Evolutionary conservation across 179 eudicot species (phyloP).

Genomic region (Beta lomatogona): DNA sequence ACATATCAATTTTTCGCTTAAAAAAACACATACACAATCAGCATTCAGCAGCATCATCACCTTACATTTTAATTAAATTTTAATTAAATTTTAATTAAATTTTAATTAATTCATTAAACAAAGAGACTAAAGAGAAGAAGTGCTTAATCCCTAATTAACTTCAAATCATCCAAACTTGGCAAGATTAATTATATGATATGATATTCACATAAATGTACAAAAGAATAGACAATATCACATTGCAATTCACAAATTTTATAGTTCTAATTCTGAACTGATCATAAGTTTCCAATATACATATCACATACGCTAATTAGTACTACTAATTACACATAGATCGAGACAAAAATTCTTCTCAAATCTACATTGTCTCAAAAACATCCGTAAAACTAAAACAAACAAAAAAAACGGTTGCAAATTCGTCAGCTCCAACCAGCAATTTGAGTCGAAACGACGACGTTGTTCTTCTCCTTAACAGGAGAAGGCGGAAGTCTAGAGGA

Average conservation of each 20-base stretch:
- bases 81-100: too few relatives aligned
- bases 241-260: not conserved
- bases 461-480: conserved; percentile 4
- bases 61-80: too few relatives aligned
- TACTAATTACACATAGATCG: not conserved
- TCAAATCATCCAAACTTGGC: not conserved
- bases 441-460: conserved; percentile 21
- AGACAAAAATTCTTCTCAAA: not conserved
- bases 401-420: not conserved
- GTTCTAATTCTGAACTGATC: not conserved
- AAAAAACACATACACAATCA: not conserved
- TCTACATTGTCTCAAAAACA: not conserved
- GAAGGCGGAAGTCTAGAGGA: conserved; percentile 38
- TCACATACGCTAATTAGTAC: too few relatives aligned
- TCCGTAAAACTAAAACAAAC: not conserved
- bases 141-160: not conserved
- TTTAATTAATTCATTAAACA: too few relatives aligned
- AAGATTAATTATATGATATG: too few relatives aligned
- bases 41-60: too few relatives aligned
- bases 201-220: not conserved
- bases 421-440: conserved; percentile 34
- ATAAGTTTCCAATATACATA: not conserved
- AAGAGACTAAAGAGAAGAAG: too few relatives aligned
- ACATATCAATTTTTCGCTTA: not conserved
- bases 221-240: not conserved